Evolutionary conservation across 495 filamentous ascomycete genomes (phyloP), one percentile per base, ranked within the genome.

Genomic region (Clavariopsis aquatica): DNA sequence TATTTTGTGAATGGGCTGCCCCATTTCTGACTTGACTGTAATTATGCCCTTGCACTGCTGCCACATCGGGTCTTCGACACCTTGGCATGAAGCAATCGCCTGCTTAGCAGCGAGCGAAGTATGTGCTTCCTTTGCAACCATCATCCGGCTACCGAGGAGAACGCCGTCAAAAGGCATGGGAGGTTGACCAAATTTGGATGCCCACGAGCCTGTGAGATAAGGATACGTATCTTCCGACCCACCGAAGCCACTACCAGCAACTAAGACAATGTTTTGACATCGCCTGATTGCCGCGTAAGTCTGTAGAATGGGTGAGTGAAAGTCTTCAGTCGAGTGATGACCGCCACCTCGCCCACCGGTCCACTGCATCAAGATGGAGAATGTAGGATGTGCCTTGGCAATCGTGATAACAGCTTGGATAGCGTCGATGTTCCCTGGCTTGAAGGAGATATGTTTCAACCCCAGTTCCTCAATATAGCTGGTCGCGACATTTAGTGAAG

Each of bases 271-370:
- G 64, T 82, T 82, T 17, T 73, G 49, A 17, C 76, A 73, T 55
- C 78, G 75, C 52, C 80, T 76, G 19, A 82, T 77, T 8, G 70
- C 67, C 56, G 73, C 69, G 62, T 82, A 82, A 56, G 75, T 80
- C 53, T 73, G 69, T 8, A 82, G 61, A 12, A 82, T 73, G 1
- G 80, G 79, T 22, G 74, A 64, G 65, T 82, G 79, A 69, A 82
- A 82, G 58, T 82, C 80, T 67, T 82, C 80, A 59, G 72, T 81
- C 1, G 80, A 82, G 62, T 82, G 80, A 67, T 82, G 80, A 41
- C 80, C 80, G 65, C 80, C 80, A 23, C 78, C 80, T 57, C 80
- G 73, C 8, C 80, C 80, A 54, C 80, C 80, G 9, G 80, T 82
- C 80, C 80, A 82, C 64, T 82, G 80, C 56, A 82, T 62, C 19